Evolutionary conservation across 495 filamentous ascomycete species (phyloP).

Genomic region (Pseudomonodictys pantanalensis): DNA sequence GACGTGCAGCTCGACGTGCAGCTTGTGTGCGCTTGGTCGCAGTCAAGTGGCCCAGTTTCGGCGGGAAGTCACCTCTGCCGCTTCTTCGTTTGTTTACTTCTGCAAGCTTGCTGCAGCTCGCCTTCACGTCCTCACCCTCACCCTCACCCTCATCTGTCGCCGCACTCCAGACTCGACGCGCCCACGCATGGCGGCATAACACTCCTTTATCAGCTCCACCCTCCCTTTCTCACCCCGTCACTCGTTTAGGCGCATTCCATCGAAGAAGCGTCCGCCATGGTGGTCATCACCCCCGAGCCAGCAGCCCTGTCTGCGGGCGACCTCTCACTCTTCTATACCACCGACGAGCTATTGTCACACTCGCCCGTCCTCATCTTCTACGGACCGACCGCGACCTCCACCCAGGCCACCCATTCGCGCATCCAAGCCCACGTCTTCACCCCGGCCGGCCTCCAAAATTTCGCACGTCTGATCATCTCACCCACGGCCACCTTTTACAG

Average conservation of each 20-base stretch:
- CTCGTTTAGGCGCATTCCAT: constrained; percentile 21
- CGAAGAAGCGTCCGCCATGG: no score
- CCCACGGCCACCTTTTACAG: constrained; percentile 93
- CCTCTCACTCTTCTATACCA: constrained; percentile 75
- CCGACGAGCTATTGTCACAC: constrained; percentile 71
- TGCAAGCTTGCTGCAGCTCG: constrained; percentile 1
- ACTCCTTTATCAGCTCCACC: neutral
- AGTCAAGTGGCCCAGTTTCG: constrained; percentile 5
- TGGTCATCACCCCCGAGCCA: constrained; percentile 62
- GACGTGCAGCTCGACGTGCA: constrained; percentile 27
- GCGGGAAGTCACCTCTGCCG: neutral
- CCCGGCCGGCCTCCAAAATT: constrained; percentile 80
- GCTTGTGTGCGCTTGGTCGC: constrained; percentile 17
- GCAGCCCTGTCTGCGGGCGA: constrained; percentile 66
- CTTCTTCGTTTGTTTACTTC: constrained; percentile 24
- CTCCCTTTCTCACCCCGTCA: constrained; percentile 6
- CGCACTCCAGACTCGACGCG: constrained; percentile 24
- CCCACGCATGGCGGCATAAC: neutral
- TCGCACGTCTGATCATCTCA: constrained; percentile 84
- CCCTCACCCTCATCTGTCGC: no score
- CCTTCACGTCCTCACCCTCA: neutral
- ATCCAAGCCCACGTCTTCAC: constrained; percentile 91
- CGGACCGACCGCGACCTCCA: constrained; percentile 76
- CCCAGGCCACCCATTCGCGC: constrained; percentile 81
- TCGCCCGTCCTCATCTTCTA: constrained; percentile 78